Evolutionary conservation across 108 stramenopile genomes (phyloP), one percentile per base, ranked within the genome.

Genomic region (Pseudonitzschia pungens): DNA sequence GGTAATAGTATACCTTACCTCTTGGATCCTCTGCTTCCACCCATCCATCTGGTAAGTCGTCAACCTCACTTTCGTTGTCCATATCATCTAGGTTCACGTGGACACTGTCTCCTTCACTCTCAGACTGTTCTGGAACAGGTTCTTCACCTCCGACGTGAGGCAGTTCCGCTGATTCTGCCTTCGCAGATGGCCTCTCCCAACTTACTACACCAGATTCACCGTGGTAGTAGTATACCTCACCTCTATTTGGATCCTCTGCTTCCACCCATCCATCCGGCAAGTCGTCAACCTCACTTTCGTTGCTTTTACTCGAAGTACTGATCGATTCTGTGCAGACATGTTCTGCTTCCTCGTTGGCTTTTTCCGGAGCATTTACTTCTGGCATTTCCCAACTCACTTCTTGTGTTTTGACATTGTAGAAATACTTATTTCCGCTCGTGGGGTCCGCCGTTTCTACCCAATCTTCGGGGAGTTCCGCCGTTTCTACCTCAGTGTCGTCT

Each of bases 41-140:
- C 94, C 94, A 95, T 15, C 84, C 88, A 22, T 74, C 79, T 24
- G 86, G 89, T 31, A 89, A 50, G 59, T 54, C 32, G 20, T 59
- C 41, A 29, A 40, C 40, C n/a, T 65, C 33, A 16, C 33, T 65
- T 41, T n/a, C n/a, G n/a, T n/a, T n/a, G n/a, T n/a, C 22, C 64
- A 27, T 24, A 8, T 62, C 27, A 31, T 62, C 32, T 62, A 27
- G 24, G 32, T 32, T 33, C 4, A 55, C 40, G 52, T 28, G n/a
- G 31, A 8, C 54, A 11, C 15, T 29, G 1, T 41, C 53, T 18
- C 15, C 8, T 56, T 53, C 54, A 24, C 2, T 18, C 18, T 70
- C 70, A n/a, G 53, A 51, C 12, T 8, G n/a, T n/a, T n/a, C n/a
- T n/a, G n/a, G n/a, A n/a, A n/a, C n/a, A n/a, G n/a, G n/a, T n/a